These are phyloP conservation scores for Solanum megistacrolobum DNA, from an alignment of 257 asterid genomes.

Conservation along the genomic window DNA sequence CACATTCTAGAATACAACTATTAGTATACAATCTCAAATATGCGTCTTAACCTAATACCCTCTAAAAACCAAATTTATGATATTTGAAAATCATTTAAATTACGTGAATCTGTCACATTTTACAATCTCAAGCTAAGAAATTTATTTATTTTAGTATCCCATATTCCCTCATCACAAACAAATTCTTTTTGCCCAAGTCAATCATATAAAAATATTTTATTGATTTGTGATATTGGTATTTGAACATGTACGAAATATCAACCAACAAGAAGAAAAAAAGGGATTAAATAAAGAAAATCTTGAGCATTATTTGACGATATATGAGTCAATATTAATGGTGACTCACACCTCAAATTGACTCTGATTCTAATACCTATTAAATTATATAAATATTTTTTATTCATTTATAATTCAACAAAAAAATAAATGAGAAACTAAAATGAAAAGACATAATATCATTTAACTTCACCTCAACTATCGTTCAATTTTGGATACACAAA, in stretches of 20 bases:
- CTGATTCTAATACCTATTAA: neutral
- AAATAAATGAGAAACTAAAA: neutral
- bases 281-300: neutral
- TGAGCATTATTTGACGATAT: neutral
- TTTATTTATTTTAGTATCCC: neutral
- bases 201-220: neutral
- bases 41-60: neutral
- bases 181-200: neutral
- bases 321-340: neutral
- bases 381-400: neutral
- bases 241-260: neutral
- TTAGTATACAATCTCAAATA: neutral
- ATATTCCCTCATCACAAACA: neutral
- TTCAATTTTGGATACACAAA: neutral
- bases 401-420: neutral
- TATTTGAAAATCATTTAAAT: neutral
- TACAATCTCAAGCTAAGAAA: neutral
- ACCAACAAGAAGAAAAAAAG: neutral
- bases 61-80: neutral
- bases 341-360: neutral
- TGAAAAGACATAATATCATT: neutral
- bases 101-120: neutral
- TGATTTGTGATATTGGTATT: neutral
- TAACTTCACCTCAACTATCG: neutral
- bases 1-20: neutral